These are phyloP conservation scores for Microstegium vimineum DNA, from an alignment of 176 grass and related monocot species.

Conservation along the genomic window DNA sequence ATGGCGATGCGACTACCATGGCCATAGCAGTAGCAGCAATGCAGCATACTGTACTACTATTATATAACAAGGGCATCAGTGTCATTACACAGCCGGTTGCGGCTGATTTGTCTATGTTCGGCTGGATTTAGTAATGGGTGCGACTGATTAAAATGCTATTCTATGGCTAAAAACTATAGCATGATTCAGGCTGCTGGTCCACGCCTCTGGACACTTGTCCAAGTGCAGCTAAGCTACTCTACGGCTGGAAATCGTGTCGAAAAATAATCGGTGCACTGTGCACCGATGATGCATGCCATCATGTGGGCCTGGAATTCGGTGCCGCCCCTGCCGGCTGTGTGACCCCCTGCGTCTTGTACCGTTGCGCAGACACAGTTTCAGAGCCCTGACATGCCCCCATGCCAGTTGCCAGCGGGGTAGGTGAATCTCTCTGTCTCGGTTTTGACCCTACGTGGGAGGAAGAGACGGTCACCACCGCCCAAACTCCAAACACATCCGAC, in stretches of 20 bases:
- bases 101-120: too few species aligned
- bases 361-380: background rate
- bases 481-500: slow-evolving; percentile 14
- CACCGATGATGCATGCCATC: background rate
- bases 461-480: slow-evolving; percentile 35
- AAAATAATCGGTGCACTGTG: background rate
- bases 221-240: background rate
- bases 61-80: background rate
- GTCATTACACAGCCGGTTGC: background rate
- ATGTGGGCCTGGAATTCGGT: background rate
- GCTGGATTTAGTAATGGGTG: too few species aligned
- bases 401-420: background rate
- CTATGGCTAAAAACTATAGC: too few species aligned
- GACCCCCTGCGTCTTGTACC: slow-evolving; percentile 1
- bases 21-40: background rate
- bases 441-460: background rate
- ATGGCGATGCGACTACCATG: background rate
- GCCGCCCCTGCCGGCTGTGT: background rate
- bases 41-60: too few species aligned
- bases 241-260: background rate
- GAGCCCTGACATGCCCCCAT: background rate
- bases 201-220: slow-evolving; percentile 9
- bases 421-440: background rate
- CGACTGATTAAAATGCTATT: too few species aligned
- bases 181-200: too few species aligned